Evolutionary conservation across 164 flowering plant species (phyloP).

Genomic region (Umbellularia californica): DNA sequence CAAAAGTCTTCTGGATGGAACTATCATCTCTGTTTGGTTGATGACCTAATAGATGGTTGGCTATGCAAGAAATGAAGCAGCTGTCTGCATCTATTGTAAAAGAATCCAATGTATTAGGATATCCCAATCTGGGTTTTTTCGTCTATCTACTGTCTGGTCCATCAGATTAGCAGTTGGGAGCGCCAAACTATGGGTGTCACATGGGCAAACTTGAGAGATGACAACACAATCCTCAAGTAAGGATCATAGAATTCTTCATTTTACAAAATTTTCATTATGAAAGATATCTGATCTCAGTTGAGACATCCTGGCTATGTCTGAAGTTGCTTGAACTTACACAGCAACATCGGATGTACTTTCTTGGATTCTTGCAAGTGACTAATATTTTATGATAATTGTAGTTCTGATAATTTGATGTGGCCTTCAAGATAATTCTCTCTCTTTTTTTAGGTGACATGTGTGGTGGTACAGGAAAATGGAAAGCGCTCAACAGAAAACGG

Average conservation of each 20-base stretch:
- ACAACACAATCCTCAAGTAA: not conserved
- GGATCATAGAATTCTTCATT: not conserved
- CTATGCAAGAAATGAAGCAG: too few relatives aligned
- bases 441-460: conserved; percentile 84
- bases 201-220: too few relatives aligned
- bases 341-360: not conserved
- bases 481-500: conserved; percentile 92
- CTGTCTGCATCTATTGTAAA: too few relatives aligned
- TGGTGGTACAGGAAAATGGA: conserved; percentile 99
- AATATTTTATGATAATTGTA: not conserved
- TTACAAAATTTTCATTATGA: not conserved
- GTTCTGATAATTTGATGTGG: not conserved
- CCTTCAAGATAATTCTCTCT: not conserved
- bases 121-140: not conserved
- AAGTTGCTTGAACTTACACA: not conserved
- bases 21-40: too few relatives aligned
- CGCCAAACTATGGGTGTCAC: too few relatives aligned
- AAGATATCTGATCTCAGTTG: too few relatives aligned
- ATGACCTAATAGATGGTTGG: too few relatives aligned
- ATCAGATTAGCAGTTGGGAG: too few relatives aligned
- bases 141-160: not conserved
- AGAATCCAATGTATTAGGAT: not conserved
- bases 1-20: not conserved
- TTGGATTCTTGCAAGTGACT: not conserved
- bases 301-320: not conserved